Evolutionary conservation across 306 rosid species (phyloP).

Genomic region (Trifolium subterraneum): DNA sequence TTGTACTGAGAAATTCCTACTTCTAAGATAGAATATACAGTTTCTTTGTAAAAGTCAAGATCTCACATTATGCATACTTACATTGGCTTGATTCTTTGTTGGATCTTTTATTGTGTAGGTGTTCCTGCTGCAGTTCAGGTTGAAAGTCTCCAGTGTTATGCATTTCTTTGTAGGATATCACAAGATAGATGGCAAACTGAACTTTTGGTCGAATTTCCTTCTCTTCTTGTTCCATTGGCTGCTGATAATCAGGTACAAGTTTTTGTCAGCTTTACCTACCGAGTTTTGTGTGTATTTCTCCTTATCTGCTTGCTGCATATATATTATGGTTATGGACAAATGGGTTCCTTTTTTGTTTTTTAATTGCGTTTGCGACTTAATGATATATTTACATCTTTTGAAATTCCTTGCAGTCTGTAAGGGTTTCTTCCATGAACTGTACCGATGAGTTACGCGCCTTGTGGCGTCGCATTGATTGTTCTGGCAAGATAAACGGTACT

Average conservation of each 20-base stretch:
- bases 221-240: constrained; percentile 81
- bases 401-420: constrained; percentile 58
- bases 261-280: neutral
- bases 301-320: constrained; percentile 16
- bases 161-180: constrained; percentile 64
- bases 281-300: constrained; percentile 17
- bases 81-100: constrained; percentile 30
- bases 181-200: constrained; percentile 64
- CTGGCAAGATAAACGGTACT: constrained; percentile 88
- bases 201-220: constrained; percentile 76
- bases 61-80: neutral
- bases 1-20: constrained; percentile 20
- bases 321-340: neutral
- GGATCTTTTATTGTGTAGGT: constrained; percentile 55
- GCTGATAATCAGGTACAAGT: constrained; percentile 64
- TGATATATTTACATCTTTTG: constrained; percentile 27
- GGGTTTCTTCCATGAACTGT: constrained; percentile 79
- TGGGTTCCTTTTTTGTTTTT: neutral
- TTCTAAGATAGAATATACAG: neutral
- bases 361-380: constrained; percentile 8
- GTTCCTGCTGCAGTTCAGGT: constrained; percentile 79
- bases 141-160: constrained; percentile 81
- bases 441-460: constrained; percentile 61
- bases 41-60: constrained; percentile 7
- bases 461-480: constrained; percentile 62